Conservation (phyloP, 2,329 filamentous ascomycete species). For the Pestalotiopsis sp. region DNA sequence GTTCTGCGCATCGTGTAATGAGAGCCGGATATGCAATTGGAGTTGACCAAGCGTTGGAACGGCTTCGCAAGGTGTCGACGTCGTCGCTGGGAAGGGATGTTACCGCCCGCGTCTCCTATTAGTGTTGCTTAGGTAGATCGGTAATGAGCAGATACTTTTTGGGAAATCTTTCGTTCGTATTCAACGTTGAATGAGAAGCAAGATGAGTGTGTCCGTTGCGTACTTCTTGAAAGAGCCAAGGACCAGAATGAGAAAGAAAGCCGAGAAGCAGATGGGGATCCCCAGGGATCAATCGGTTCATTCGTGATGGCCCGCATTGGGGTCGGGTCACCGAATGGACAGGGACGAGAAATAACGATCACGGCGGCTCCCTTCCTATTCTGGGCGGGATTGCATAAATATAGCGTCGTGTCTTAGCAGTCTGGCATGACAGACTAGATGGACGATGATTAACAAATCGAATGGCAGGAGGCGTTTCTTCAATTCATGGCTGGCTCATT, state of each 20-base stretch:
- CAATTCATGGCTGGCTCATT: background rate
- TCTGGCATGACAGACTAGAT: slow-evolving; percentile 5
- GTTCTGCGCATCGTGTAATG: slow-evolving; percentile 2
- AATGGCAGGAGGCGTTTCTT: background rate
- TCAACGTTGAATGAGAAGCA: background rate
- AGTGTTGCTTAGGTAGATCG: too few species aligned
- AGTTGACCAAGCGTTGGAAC: background rate
- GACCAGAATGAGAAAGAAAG: background rate
- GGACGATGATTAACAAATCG: background rate
- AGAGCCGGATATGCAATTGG: background rate
- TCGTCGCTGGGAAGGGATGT: background rate
- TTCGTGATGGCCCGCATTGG: background rate
- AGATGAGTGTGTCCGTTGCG: background rate
- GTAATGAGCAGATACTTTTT: background rate
- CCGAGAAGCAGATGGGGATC: background rate
- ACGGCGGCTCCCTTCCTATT: slow-evolving; percentile 3
- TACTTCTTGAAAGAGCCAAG: background rate
- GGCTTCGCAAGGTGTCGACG: background rate
- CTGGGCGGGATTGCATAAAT: slow-evolving; percentile 1
- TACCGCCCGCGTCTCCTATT: too few species aligned
- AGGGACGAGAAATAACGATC: slow-evolving; percentile 6
- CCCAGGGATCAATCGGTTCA: background rate
- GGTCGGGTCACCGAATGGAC: background rate
- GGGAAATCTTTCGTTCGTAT: background rate
- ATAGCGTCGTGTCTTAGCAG: slow-evolving; percentile 3